Conservation (phyloP, 2,329 filamentous ascomycete genomes). For the Pestalotiopsis sp. region DNA sequence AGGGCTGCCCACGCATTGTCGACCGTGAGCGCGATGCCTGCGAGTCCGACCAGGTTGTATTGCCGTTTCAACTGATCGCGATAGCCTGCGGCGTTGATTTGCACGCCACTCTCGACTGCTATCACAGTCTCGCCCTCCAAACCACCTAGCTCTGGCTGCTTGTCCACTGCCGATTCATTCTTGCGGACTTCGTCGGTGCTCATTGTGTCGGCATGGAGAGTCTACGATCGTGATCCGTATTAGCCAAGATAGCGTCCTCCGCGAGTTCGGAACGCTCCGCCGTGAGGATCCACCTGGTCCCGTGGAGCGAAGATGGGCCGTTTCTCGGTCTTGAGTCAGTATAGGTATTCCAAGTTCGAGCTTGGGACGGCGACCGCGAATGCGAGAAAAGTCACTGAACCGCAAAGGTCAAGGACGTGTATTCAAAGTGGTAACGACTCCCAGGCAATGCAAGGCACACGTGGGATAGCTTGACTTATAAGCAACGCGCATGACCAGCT, state of each 20-base stretch:
- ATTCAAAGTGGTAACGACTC: neutral
- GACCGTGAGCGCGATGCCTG: slow-evolving; percentile 60
- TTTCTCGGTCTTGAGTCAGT: neutral
- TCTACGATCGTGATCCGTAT: neutral
- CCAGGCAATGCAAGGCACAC: neutral
- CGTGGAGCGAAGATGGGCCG: neutral
- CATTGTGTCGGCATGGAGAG: neutral
- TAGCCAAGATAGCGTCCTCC: neutral
- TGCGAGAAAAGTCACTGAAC: neutral
- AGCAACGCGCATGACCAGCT: neutral
- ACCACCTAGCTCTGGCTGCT: slow-evolving; percentile 23
- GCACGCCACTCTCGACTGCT: slow-evolving; percentile 36
- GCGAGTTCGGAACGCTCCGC: slow-evolving; percentile 1
- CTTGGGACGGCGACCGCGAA: neutral
- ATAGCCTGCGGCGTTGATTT: slow-evolving; percentile 66
- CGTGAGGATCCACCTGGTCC: neutral
- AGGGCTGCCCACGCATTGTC: slow-evolving; percentile 67
- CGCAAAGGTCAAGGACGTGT: neutral
- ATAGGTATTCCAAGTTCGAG: neutral
- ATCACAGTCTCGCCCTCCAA: slow-evolving; percentile 33
- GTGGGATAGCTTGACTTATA: neutral
- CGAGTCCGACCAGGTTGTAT: slow-evolving; percentile 60
- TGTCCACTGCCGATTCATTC: slow-evolving; percentile 13
- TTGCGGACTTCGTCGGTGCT: slow-evolving; percentile 3
- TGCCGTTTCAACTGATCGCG: slow-evolving; percentile 63